phyloP scores from a whole-genome alignment of 2,329 filamentous ascomycete genomes.

The Diplocarpon mali region DNA sequence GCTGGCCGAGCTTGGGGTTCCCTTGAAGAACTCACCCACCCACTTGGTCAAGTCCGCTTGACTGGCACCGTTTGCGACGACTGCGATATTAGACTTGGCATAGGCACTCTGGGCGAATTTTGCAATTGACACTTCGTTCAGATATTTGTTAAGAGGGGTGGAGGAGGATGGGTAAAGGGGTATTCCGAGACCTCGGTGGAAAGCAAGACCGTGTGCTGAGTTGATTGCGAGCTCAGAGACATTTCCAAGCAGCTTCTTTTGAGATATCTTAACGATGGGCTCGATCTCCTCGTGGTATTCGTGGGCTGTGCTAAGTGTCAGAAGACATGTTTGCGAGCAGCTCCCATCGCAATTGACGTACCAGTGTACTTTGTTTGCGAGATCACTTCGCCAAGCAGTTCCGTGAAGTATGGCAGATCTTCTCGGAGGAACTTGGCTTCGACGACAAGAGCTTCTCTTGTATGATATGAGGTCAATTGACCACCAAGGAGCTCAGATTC shows the following conservation, averaged over 20 bases:
- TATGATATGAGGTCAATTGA: slow-evolving; percentile 78
- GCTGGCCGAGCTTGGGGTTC: slow-evolving; percentile 45
- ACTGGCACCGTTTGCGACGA: slow-evolving; percentile 81
- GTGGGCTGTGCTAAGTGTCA: slow-evolving; percentile 49
- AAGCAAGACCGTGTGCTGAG: slow-evolving; percentile 74
- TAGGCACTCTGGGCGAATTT: slow-evolving; percentile 72
- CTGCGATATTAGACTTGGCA: slow-evolving; percentile 78
- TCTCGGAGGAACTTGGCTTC: slow-evolving; percentile 91
- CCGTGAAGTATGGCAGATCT: slow-evolving; percentile 94
- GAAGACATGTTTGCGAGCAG: not conserved
- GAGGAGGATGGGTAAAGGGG: slow-evolving; percentile 63
- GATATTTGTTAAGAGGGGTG: slow-evolving; percentile 66
- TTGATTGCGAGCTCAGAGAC: slow-evolving; percentile 64
- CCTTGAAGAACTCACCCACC: slow-evolving; percentile 85
- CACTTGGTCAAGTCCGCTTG: slow-evolving; percentile 72
- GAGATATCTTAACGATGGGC: slow-evolving; percentile 63
- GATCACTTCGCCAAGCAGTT: slow-evolving; percentile 87
- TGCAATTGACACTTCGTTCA: slow-evolving; percentile 64
- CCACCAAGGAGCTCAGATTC: slow-evolving; percentile 93
- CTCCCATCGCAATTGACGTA: slow-evolving; percentile 32
- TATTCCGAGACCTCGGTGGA: slow-evolving; percentile 84
- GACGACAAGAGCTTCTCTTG: slow-evolving; percentile 84
- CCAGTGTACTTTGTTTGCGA: slow-evolving; percentile 76
- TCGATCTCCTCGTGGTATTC: slow-evolving; percentile 85
- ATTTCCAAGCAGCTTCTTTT: slow-evolving; percentile 58